Base-by-base conservation (phyloP, 1,284 basidiomycete genomes). In the Cryptococcus sp. region DNA sequence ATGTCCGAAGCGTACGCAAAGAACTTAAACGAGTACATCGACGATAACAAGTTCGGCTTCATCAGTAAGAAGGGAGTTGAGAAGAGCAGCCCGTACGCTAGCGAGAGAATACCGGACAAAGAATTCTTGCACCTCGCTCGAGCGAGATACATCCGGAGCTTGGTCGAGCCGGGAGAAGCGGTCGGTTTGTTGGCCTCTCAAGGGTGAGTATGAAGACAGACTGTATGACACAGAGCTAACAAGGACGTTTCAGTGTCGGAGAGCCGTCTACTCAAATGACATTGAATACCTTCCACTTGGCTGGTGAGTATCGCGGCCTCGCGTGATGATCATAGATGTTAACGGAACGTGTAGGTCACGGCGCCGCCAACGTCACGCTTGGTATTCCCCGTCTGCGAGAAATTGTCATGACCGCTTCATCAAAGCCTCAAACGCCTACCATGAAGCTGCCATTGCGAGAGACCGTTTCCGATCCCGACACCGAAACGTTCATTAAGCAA, bases 211-310 rank as follows among this genome's bases (percentile, higher is more conserved):
- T 10, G 8, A 44, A 2, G 15, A 22, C 7, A 44, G 41, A 22
- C 41, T 44, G 11, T 11, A 22, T 8, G 41, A 50, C 10, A 1
- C n/a, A 10, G 22, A 41, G 39, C 39, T 43, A 39, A 51, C 38
- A 38, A 22, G n/a, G 41, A 57, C 53, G 40, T 41, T 22, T 20
- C 62, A 93, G 93, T 81, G 87, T 99, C 48, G 96, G 96, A 59
- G 96, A 99, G 78, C 96, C 96, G 4, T 99, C 96, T 23, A 99
- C 96, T 1, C 96, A 99, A 77, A 99, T 99, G 96, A 99, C 96
- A 29, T 81, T 99, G 66, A 99, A 99, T 78, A 99, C 96, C 10
- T 99, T 99, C 86, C 96, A 99, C 82, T 97, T 99, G 76, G 93
- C 93, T 64, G 92, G 90, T 86, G 75, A 69, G 84, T 51, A 34